Evolutionary conservation across 768 basidiomycete species (phyloP), one percentile per base, ranked within the genome.

Genomic region (Postia placenta): DNA sequence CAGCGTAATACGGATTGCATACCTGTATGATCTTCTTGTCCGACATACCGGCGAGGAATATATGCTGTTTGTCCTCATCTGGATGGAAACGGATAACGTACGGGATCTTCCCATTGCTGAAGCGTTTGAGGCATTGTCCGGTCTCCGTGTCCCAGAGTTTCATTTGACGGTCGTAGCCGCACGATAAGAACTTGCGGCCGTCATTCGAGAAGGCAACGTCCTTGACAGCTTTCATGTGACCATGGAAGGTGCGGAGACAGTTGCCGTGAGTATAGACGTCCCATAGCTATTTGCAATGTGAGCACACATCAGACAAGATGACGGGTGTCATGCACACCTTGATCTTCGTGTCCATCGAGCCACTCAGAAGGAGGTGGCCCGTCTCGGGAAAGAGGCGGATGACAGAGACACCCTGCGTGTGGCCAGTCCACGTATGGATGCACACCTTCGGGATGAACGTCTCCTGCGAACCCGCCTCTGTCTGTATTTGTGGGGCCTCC

Each of bases 61-160:
- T 85, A 63, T 96, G 73, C 63, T 97, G 93, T 66, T 97, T 97
- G 60, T 97, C 93, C 48, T 87, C 78, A 63, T 96, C 95, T 5
- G 96, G 96, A 65, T 98, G 89, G 74, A 97, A 99, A 47, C 84
- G 81, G 47, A 98, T 76, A 44, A 95, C 92, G 64, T 97, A 93
- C 11, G 96, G 93, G 17, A 93, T 93, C 74, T 97, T 97, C 54
- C 95, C 96, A 60, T 97, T 98, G 56, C 88, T 86, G 70, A 98
- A 99, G 5, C 94, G 87, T 65, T 97, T 89, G 52, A 96, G 69
- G 69, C 96, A 98, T 70, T 97, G 91, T 1, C 93, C 95, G 0
- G 96, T 98, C 70, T 99, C 96, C 17, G 96, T 97, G 60, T 99
- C 95, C 96, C 96, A 99, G 11, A 97, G 75, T 68, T 99, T 99